Evolutionary conservation across 2,329 filamentous ascomycete species (phyloP).

Genomic region (Hymenoscyphus occultus): DNA sequence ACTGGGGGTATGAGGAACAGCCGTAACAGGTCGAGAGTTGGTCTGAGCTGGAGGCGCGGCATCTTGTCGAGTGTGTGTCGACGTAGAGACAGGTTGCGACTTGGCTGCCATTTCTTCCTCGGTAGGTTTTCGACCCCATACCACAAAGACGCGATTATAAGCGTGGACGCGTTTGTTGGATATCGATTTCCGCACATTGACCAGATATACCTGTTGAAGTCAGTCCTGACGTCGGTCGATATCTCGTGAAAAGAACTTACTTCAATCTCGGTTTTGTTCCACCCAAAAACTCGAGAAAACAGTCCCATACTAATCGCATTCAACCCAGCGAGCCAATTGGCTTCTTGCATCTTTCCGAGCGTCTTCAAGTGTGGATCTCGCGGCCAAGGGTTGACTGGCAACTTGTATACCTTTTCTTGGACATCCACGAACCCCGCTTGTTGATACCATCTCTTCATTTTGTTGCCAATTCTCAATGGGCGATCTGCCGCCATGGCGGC

Average conservation of each 20-base stretch:
- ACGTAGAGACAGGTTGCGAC: neutral
- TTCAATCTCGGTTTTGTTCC: conserved; percentile 35
- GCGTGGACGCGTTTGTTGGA: conserved; percentile 30
- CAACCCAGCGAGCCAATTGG: conserved; percentile 31
- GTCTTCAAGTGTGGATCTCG: conserved; percentile 35
- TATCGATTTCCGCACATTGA: conserved; percentile 30
- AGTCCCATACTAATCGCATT: conserved; percentile 29
- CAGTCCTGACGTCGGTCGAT: neutral
- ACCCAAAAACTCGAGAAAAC: conserved; percentile 29
- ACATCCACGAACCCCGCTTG: conserved; percentile 56
- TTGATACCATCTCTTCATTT: conserved; percentile 30
- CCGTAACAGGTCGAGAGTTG: neutral
- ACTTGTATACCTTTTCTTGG: conserved; percentile 49
- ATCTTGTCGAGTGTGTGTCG: neutral
- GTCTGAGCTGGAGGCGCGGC: neutral
- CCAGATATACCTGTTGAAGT: conserved; percentile 28
- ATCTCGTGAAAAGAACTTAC: conserved; percentile 12
- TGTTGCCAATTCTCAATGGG: conserved; percentile 27
- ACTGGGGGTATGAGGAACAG: neutral
- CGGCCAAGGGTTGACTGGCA: conserved; percentile 55
- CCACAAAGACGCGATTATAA: conserved; percentile 33
- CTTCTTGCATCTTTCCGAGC: conserved; percentile 29
- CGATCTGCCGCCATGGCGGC: conserved; percentile 26
- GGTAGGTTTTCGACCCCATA: conserved; percentile 32
- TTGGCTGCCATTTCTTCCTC: conserved; percentile 6